Evolutionary conservation across 78 protist genomes (phyloP), one percentile per base, ranked within the genome.

Genomic region (Dictyostelium citrinum): DNA sequence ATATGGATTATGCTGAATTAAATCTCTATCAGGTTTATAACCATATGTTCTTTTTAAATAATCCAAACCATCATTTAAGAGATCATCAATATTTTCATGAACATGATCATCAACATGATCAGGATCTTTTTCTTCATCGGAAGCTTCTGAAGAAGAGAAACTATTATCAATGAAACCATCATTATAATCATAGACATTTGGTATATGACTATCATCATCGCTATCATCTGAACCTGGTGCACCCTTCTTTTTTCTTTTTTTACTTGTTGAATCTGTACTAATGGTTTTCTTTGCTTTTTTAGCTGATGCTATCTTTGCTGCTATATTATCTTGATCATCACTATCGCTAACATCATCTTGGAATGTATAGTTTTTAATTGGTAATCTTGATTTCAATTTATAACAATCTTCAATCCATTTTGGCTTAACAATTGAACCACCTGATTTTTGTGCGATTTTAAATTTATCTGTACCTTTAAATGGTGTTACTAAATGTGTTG

Each of bases 351-450:
- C n/a, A 10, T 80, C 22, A 49, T 37, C 37, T 2, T 35, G 43
- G 51, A 24, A 46, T 20, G 37, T 27, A 22, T 41, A 86, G 6
- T 79, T 58, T 45, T 45, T 77, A 20, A 86, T 77, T 75, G 92
- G 84, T 64, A 86, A 37, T 41, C 92, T 39, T 33, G 71, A 31
- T 35, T 86, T 86, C 37, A 27, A 33, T 64, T 86, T 86, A 41
- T 86, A 86, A 61, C 92, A 86, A 33, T 86, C 92, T 16, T 86
- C 29, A 31, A 86, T 86, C 92, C 92, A 86, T 29, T 43, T 14
- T 55, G 83, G 83, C 29, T 35, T 24, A 9, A 77, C 39, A 45
- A 86, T 77, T 22, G 92, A 41, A 39, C 92, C 92, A 86, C 80
- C 92, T 58, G 43, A 37, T 77, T 75, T 74, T 12, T 33, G 76